Base-by-base conservation (phyloP, 2,329 filamentous ascomycete species). In the Aspergillus chevalieri region DNA sequence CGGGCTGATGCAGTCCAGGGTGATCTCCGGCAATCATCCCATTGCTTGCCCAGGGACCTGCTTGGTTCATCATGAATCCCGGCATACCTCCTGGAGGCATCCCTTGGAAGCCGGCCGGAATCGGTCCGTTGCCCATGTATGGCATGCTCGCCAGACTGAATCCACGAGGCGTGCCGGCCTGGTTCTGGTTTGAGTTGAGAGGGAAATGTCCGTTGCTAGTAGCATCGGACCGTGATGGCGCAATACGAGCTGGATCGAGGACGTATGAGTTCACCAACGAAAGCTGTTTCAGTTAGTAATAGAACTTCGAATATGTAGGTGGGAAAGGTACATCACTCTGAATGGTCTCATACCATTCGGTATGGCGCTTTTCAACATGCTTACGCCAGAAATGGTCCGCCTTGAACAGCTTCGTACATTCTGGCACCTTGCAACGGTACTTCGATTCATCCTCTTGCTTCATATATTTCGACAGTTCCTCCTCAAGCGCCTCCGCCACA, bases 391-490 rank as follows among this genome's bases (percentile, higher is more conserved):
- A 98, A 60, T 92, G 84, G 41, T 95, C 87, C 51, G 93, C 93
- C 70, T 97, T 97, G 79, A 98, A 98, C 6, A 98, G 76, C 71
- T 98, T 98, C 9, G 87, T 86, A 71, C 93, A 98, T 36, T 96
- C 91, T 1, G 92, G 92, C 3, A 95, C 91, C 69, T 93, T 95
- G 79, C 93, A 98, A 52, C 94, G 84, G 78, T 86, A 98, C 67
- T 97, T 97, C 62, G 92, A 86, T 68, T 96, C 91, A 60, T 98
- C 94, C 68, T 98, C 93, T 70, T 97, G 92, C 74, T 96, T 96
- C 55, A 97, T 89, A 61, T 83, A 88, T 69, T 94, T 95, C 57
- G 74, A 68, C 36, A 97, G 74, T 67, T 98, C 93, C 38, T 95
- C 90, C 55, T 90, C 84, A 6, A 96, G 64, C 1, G 88, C 90